A percentile compares a stretch with the other conserved stretches of the same genome.
Conservation (phyloP, 2,329 filamentous ascomycete genomes). For the Aureobasidium sp. region DNA sequence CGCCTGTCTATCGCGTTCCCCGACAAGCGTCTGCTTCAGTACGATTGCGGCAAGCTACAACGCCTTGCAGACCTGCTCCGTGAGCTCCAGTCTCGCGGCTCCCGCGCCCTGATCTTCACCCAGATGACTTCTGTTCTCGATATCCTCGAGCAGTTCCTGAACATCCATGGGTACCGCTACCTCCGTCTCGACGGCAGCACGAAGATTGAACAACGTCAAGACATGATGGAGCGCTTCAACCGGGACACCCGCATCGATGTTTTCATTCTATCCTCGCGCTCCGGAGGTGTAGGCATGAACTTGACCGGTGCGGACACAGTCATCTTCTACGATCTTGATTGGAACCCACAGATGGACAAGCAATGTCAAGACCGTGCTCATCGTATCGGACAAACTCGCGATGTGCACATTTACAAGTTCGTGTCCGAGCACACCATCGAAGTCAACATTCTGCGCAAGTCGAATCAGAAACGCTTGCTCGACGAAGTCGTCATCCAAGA, state of each 20-base stretch:
- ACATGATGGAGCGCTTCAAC: conserved; percentile 94
- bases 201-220: conserved; percentile 89
- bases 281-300: conserved; percentile 91
- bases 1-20: conserved; percentile 92
- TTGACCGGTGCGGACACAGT: conserved; percentile 94
- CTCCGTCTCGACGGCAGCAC: conserved; percentile 93
- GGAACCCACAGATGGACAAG: conserved; percentile 99
- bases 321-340: conserved; percentile 98
- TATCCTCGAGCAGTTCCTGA: conserved; percentile 93
- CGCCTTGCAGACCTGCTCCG: conserved; percentile 78
- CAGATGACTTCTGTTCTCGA: conserved; percentile 99
- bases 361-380: conserved; percentile 97
- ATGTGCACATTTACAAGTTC: conserved; percentile 87
- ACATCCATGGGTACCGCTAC: conserved; percentile 96
- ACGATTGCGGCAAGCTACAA: conserved; percentile 95
- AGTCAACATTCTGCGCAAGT: conserved; percentile 93
- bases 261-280: conserved; percentile 92
- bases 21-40: conserved; percentile 90
- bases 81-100: conserved; percentile 77
- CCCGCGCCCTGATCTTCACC: conserved; percentile 94
- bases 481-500: conserved; percentile 98
- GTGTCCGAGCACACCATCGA: conserved; percentile 68
- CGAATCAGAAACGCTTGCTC: conserved; percentile 93
- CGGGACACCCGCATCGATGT: conserved; percentile 76
- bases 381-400: conserved; percentile 92